Evolutionary conservation across 768 basidiomycete genomes (phyloP).

Genomic region (Gymnopilus dilepis): DNA sequence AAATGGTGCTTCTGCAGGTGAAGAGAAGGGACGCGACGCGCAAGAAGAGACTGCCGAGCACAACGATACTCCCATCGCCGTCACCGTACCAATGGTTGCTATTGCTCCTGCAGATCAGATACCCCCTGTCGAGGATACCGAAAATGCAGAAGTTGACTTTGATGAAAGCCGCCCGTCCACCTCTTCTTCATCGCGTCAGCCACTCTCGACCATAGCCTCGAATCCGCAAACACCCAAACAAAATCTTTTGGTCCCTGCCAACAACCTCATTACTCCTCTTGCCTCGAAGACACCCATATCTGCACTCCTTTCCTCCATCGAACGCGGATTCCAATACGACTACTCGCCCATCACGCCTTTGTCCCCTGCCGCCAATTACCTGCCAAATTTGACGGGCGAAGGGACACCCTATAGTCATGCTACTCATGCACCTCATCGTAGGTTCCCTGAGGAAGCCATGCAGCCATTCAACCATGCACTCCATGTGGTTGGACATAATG

Average conservation of each 20-base stretch:
- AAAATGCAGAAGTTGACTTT: not conserved
- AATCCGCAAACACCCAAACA: slow-evolving; percentile 23
- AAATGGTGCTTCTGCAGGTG: not conserved
- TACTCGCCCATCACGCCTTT: slow-evolving; percentile 65
- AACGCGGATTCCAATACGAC: slow-evolving; percentile 63
- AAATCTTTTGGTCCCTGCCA: slow-evolving; percentile 18
- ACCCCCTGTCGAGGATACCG: not conserved
- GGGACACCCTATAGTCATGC: slow-evolving; percentile 29
- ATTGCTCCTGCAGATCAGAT: not conserved
- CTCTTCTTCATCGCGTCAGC: not conserved
- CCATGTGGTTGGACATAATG: slow-evolving; percentile 20
- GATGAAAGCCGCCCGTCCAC: not conserved
- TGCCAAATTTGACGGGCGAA: slow-evolving; percentile 25
- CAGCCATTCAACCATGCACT: slow-evolving; percentile 34
- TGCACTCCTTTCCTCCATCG: slow-evolving; percentile 62
- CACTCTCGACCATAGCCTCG: slow-evolving; percentile 1
- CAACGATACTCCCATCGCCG: not conserved
- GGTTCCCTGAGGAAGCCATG: slow-evolving; percentile 22
- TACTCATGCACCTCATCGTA: slow-evolving; percentile 24
- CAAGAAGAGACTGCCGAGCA: not conserved
- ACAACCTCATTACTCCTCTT: slow-evolving; percentile 5
- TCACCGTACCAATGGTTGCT: not conserved
- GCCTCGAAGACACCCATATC: slow-evolving; percentile 66
- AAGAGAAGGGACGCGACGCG: not conserved
- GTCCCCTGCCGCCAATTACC: slow-evolving; percentile 47